These are phyloP conservation scores for Byssothecium circinans DNA, from an alignment of 2,329 filamentous ascomycete genomes.

Conservation along the genomic window DNA sequence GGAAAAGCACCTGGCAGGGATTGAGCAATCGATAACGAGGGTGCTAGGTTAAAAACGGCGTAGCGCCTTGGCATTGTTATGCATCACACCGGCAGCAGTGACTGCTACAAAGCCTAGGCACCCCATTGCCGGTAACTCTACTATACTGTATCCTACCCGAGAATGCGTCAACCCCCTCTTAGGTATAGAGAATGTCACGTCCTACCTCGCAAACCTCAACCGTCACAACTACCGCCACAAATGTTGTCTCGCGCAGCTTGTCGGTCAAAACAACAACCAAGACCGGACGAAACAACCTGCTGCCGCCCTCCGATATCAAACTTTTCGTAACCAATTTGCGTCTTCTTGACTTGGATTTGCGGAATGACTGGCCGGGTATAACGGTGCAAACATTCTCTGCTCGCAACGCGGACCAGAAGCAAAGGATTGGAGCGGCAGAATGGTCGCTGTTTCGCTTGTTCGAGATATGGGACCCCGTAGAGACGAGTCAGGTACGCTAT, in stretches of 20 bases:
- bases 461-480: slow-evolving; percentile 75
- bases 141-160: background rate
- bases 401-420: slow-evolving; percentile 75
- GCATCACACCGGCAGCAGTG: background rate
- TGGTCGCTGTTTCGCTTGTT: slow-evolving; percentile 92
- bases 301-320: slow-evolving; percentile 31
- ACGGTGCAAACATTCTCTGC: slow-evolving; percentile 68
- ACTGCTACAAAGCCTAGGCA: no score
- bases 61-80: slow-evolving; percentile 6
- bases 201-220: slow-evolving; percentile 27
- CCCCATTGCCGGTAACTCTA: no score
- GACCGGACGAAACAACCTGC: slow-evolving; percentile 19
- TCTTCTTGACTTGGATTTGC: slow-evolving; percentile 76
- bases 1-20: no score
- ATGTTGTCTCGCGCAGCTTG: slow-evolving; percentile 28
- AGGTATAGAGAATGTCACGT: slow-evolving; percentile 28
- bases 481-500: slow-evolving; percentile 67
- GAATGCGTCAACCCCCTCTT: slow-evolving; percentile 10
- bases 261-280: slow-evolving; percentile 38
- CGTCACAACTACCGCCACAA: slow-evolving; percentile 18
- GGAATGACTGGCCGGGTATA: slow-evolving; percentile 79
- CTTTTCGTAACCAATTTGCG: slow-evolving; percentile 83
- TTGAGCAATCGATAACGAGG: slow-evolving; percentile 7
- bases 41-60: background rate
- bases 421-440: slow-evolving; percentile 79